Conservation (phyloP, 192 early-diverging fungal species). For the Coemansia sp. region DNA sequence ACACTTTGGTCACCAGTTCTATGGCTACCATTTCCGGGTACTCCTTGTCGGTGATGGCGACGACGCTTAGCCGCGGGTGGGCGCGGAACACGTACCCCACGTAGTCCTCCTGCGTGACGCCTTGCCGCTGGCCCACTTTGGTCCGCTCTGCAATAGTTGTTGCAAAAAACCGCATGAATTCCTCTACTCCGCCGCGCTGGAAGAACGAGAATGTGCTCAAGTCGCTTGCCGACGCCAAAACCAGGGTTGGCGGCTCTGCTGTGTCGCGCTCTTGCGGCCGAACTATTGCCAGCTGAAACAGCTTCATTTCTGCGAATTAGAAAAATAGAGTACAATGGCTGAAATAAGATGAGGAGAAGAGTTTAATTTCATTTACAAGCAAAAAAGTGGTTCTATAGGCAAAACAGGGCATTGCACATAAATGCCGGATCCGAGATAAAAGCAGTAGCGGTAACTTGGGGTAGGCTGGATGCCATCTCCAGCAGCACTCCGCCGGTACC, state of each 20-base stretch:
- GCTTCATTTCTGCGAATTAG: conserved; percentile 24
- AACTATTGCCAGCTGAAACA: conserved; percentile 38
- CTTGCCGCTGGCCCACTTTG: conserved; percentile 70
- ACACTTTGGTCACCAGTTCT: conserved; percentile 75
- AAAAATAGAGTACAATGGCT: background rate
- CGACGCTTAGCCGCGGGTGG: conserved; percentile 66
- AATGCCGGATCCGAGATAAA: no score
- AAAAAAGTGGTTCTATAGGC: no score
- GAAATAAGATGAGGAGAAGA: background rate
- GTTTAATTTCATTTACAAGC: no score
- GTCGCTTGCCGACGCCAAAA: conserved; percentile 67
- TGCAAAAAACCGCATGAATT: conserved; percentile 84
- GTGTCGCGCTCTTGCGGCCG: conserved; percentile 18
- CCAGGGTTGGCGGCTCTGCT: conserved; percentile 16
- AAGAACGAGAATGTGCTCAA: conserved; percentile 82
- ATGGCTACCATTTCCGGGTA: conserved; percentile 90
- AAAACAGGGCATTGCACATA: no score
- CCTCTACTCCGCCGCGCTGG: conserved; percentile 78
- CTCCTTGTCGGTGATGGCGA: conserved; percentile 80
- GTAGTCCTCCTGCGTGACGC: conserved; percentile 77
- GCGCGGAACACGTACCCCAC: conserved; percentile 78
- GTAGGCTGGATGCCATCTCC: no score
- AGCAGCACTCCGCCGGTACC: no score
- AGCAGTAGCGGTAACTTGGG: no score
- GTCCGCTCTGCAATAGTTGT: conserved; percentile 86